Evolutionary conservation across 768 basidiomycete species (phyloP).

Genomic region (Russula brevipes): DNA sequence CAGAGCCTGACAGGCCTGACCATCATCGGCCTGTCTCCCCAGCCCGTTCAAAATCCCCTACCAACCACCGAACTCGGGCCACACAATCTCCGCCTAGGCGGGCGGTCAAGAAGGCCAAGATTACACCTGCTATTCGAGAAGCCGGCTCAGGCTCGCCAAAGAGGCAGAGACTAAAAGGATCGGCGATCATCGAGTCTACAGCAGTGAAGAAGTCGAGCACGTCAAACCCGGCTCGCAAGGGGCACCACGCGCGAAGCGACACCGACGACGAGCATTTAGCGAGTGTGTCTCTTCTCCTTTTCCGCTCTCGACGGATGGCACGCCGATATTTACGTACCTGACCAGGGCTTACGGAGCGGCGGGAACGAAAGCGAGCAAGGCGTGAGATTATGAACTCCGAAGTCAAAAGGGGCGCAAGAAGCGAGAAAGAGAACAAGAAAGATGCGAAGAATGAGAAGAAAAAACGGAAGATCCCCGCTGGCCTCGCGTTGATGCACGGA

Average conservation of each 20-base stretch:
- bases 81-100: background rate
- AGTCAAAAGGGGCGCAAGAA: slow-evolving; percentile 2
- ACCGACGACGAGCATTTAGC: slow-evolving; percentile 36
- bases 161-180: background rate
- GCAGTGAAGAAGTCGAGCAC: background rate
- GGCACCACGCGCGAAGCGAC: slow-evolving; percentile 15
- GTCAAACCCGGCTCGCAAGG: background rate
- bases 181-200: background rate
- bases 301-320: background rate
- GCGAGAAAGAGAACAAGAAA: slow-evolving; percentile 25
- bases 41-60: background rate
- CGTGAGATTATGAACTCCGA: slow-evolving; percentile 23
- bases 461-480: slow-evolving; percentile 38
- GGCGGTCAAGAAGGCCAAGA: background rate
- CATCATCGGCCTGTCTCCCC: background rate
- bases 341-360: slow-evolving; percentile 59
- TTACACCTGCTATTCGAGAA: background rate
- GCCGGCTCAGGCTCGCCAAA: background rate
- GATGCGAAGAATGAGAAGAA: slow-evolving; percentile 27
- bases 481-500: slow-evolving; percentile 63
- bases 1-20: background rate
- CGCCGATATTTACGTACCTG: background rate
- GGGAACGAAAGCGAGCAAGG: slow-evolving; percentile 51
- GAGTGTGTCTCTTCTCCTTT: slow-evolving; percentile 30
- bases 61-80: background rate